phyloP scores from a whole-genome alignment of 352 stramenopile species.

The Phytophthora ramorum region DNA sequence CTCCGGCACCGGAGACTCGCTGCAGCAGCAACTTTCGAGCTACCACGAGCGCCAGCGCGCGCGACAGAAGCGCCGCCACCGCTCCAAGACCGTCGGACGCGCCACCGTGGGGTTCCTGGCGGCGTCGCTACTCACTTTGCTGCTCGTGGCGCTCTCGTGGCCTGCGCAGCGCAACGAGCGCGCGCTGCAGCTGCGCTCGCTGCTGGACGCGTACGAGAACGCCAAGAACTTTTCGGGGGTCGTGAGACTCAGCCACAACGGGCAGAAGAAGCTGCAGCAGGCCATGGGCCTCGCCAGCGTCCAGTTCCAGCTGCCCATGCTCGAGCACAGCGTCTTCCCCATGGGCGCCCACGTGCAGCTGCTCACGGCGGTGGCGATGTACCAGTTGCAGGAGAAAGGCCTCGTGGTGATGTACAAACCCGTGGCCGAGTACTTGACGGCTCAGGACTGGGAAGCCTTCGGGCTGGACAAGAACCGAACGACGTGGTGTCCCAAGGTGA shows the following conservation, averaged over 20 bases:
- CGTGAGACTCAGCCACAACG: slow-evolving; percentile 56
- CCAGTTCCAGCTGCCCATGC: slow-evolving; percentile 55
- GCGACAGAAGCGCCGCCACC: slow-evolving; percentile 25
- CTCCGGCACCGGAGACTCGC: slow-evolving; percentile 23
- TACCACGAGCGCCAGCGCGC: slow-evolving; percentile 39
- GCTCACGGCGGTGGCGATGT: slow-evolving; percentile 57
- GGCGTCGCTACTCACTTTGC: slow-evolving; percentile 39
- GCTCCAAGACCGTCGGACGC: slow-evolving; percentile 43
- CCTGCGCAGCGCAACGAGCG: slow-evolving; percentile 38
- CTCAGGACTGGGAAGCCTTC: slow-evolving; percentile 55
- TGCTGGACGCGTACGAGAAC: slow-evolving; percentile 44
- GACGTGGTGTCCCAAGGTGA: slow-evolving; percentile 54
- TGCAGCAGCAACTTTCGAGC: slow-evolving; percentile 40
- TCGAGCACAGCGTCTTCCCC: slow-evolving; percentile 57
- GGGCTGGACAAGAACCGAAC: slow-evolving; percentile 52
- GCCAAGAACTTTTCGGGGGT: slow-evolving; percentile 61
- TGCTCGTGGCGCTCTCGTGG: slow-evolving; percentile 47
- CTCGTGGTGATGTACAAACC: slow-evolving; percentile 42
- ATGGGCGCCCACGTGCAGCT: slow-evolving; percentile 70
- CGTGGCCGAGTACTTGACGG: slow-evolving; percentile 46
- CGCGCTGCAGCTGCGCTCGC: slow-evolving; percentile 33
- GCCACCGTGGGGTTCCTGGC: slow-evolving; percentile 43
- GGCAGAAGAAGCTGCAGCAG: slow-evolving; percentile 51
- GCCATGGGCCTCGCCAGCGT: slow-evolving; percentile 56
- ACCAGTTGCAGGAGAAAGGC: slow-evolving; percentile 64